Conservation (phyloP, 1,284 basidiomycete genomes). For the Inonotus obliquus region DNA sequence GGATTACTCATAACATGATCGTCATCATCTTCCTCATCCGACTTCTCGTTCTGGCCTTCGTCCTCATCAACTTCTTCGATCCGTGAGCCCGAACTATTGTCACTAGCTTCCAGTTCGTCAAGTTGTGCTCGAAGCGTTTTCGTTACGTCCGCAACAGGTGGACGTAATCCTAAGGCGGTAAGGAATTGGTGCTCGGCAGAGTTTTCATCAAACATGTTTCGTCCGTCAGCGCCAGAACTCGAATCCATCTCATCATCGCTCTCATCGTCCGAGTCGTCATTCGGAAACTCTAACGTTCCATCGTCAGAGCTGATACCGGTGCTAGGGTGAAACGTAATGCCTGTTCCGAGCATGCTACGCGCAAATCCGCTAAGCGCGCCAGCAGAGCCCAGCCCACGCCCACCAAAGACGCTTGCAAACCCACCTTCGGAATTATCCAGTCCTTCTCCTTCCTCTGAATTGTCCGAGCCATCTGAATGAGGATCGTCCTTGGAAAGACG, state of each 20-base stretch:
- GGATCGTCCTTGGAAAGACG: conserved; percentile 19
- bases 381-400: conserved; percentile 1
- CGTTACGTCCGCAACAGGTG: conserved; percentile 37
- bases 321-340: conserved; percentile 54
- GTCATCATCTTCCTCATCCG: conserved; percentile 14
- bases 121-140: conserved; percentile 55
- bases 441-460: no score
- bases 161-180: conserved; percentile 11
- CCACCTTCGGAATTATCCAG: neutral
- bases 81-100: conserved; percentile 23
- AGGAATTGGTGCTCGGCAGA: conserved; percentile 6
- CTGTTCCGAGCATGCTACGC: conserved; percentile 40
- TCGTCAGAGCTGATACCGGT: conserved; percentile 44
- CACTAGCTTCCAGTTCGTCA: conserved; percentile 45
- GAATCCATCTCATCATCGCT: conserved; percentile 23
- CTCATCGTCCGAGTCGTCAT: conserved; percentile 45
- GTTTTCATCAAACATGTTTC: neutral
- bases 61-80: conserved; percentile 25
- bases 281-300: conserved; percentile 53
- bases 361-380: conserved; percentile 10
- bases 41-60: conserved; percentile 8
- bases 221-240: conserved; percentile 20
- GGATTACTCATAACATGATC: conserved; percentile 21
- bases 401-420: conserved; percentile 9
- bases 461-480: neutral